These are phyloP conservation scores for Cladosporium sp. DNA, from an alignment of 2,329 filamentous ascomycete species.

Conservation along the genomic window DNA sequence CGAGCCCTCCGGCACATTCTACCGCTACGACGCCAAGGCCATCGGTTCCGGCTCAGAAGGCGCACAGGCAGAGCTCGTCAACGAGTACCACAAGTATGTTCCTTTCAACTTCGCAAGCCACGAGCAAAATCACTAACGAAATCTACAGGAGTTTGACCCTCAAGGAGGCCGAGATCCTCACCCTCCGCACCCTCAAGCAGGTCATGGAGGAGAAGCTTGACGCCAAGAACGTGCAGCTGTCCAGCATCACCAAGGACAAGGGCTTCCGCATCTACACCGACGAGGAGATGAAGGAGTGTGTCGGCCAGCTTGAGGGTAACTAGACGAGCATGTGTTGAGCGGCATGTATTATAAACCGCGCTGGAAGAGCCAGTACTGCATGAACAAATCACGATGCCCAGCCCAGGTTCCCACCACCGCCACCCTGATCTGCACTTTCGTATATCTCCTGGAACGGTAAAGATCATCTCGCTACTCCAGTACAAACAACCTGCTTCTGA, in stretches of 20 bases:
- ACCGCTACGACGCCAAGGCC: constrained; percentile 97
- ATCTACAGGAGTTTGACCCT: constrained; percentile 70
- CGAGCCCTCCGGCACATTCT: constrained; percentile 96
- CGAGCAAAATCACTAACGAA: neutral
- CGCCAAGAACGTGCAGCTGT: constrained; percentile 96
- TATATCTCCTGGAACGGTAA: neutral
- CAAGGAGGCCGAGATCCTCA: constrained; percentile 87
- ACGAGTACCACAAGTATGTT: constrained; percentile 84
- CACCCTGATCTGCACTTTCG: too few relatives aligned
- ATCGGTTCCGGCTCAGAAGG: constrained; percentile 97
- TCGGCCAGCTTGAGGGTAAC: constrained; percentile 69
- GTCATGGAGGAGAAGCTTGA: constrained; percentile 99
- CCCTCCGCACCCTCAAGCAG: constrained; percentile 97
- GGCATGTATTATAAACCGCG: constrained; percentile 14
- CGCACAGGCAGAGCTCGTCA: constrained; percentile 95
- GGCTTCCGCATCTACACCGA: constrained; percentile 99
- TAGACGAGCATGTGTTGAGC: constrained; percentile 26
- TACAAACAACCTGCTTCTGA: too few relatives aligned
- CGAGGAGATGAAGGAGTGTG: constrained; percentile 92
- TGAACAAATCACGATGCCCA: constrained; percentile 13
- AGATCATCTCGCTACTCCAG: neutral
- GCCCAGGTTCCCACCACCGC: neutral
- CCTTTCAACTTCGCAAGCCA: too few relatives aligned
- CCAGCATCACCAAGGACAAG: constrained; percentile 95
- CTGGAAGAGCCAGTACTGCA: constrained; percentile 11